Base-by-base conservation (phyloP, 2,329 filamentous ascomycete genomes). In the Pleurostoma richardsiae region DNA sequence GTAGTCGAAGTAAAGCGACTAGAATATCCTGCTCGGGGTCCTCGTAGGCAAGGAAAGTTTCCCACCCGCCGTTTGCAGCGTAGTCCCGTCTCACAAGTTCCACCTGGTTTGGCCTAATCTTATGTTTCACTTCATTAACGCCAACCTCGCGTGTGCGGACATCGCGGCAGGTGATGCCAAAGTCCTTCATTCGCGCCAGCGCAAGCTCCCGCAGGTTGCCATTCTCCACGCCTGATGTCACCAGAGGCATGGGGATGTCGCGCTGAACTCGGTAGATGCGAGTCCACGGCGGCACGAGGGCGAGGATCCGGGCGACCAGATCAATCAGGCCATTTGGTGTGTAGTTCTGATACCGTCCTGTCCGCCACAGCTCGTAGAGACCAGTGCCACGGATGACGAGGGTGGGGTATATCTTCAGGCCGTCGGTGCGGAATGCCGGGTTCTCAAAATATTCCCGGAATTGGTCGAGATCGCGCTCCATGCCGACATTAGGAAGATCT, bases 161-260 rank as follows among this genome's bases (percentile, higher is more conserved):
- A 59, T 99, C 94, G 53, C 95, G 89, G 64, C 95, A 99, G 1
- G 89, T 90, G 0, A 94, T 99, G 43, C 95, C 95, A 57, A 99
- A 97, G 64, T 99, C 94, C 68, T 96, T 96, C 95, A 99, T 99
- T 27, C 94, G 80, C n/a, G 91, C 90, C 46, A 99, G 73, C 1
- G 94, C 92, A 42, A 99, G 74, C 66, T 99, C 94, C 52, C 94
- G 84, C 38, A 99, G 73, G 63, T 99, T 99, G 51, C 94, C 94
- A 57, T 99, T 99, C 70, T 99, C 94, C 0, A 99, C 94, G 39
- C 94, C 94, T 1, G 92, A 95, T 0, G 94, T 97, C n/a, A 99
- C 95, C 28, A 99, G 77, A 1, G 94, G 94, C 94, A 99, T 99
- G n/a, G 94, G 94, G 49, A 99, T 99, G 69, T 99, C 94, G 64